Evolutionary conservation across 2,329 filamentous ascomycete genomes (phyloP).

Genomic region (Fusarium goolgardi): DNA sequence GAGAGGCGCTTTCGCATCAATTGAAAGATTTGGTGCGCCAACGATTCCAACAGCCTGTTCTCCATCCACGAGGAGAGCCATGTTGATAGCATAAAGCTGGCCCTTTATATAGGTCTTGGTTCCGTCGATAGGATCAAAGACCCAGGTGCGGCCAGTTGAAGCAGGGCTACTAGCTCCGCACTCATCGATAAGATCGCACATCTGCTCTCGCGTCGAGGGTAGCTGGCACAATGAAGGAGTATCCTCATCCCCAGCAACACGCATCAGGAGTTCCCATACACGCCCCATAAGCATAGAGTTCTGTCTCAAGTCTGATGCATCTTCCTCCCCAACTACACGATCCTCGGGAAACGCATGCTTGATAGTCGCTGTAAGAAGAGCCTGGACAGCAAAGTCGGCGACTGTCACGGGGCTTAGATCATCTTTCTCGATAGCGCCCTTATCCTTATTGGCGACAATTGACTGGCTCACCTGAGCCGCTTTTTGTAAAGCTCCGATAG

Average conservation of each 20-base stretch:
- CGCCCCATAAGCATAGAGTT: constrained; percentile 57
- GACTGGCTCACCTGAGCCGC: constrained; percentile 63
- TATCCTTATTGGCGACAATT: constrained; percentile 60
- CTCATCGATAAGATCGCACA: constrained; percentile 66
- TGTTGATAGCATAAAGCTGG: constrained; percentile 68
- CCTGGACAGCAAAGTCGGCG: constrained; percentile 70
- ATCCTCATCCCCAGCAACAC: constrained; percentile 45
- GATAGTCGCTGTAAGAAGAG: constrained; percentile 63
- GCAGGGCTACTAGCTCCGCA: constrained; percentile 58
- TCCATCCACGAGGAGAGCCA: constrained; percentile 63
- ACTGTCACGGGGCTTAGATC: constrained; percentile 69
- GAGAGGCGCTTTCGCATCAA: constrained; percentile 54
- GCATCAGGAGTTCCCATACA: constrained; percentile 61
- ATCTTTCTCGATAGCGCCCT: constrained; percentile 64
- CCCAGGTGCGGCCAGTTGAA: constrained; percentile 60
- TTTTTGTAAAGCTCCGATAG: constrained; percentile 56
- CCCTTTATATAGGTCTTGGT: constrained; percentile 67
- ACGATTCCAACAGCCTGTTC: constrained; percentile 63
- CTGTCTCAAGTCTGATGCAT: constrained; percentile 59
- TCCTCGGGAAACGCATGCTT: constrained; percentile 63
- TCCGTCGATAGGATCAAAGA: constrained; percentile 71
- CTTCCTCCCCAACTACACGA: constrained; percentile 67
- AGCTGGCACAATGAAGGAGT: constrained; percentile 46
- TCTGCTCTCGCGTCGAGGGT: constrained; percentile 56
- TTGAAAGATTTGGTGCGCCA: constrained; percentile 59